A percentile compares a stretch with the other conserved stretches of the same genome.
Conservation (phyloP, 2,329 filamentous ascomycete genomes). For the Botryotinia convoluta region DNA sequence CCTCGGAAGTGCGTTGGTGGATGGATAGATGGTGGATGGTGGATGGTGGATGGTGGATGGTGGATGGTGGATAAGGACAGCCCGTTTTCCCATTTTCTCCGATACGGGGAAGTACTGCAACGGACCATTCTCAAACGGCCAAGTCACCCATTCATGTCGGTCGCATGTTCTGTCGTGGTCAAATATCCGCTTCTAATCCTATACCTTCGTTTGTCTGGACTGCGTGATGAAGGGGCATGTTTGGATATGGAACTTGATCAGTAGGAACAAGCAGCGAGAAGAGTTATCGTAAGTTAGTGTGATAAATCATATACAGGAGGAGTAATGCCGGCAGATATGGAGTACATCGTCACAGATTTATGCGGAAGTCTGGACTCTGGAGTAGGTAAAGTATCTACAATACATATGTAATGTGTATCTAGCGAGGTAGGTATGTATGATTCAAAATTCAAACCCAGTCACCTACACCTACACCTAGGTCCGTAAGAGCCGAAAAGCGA, state of each 20-base stretch:
- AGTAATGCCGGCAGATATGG: constrained; percentile 4
- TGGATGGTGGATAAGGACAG: not conserved
- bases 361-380: constrained; percentile 3
- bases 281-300: not conserved
- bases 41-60: not conserved
- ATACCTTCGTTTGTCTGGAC: constrained; percentile 6
- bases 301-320: not conserved
- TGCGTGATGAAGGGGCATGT: not conserved
- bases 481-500: constrained; percentile 13
- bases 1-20: constrained; percentile 1
- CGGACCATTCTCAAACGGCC: constrained; percentile 16
- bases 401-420: constrained; percentile 7
- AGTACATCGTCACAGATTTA: constrained; percentile 1
- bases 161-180: constrained; percentile 8
- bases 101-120: not conserved
- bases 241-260: constrained; percentile 7
- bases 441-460: not conserved
- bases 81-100: not conserved
- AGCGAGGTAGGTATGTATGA: not conserved
- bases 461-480: not conserved
- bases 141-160: constrained; percentile 15
- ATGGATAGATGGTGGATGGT: not conserved
- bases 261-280: not conserved
- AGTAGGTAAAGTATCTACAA: constrained; percentile 8
- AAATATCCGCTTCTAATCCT: constrained; percentile 6